A percentile compares a stretch with the other conserved stretches of the same genome.
These are phyloP conservation scores for Saccharum spontaneum DNA, from an alignment of 176 grass and related monocot genomes.

Conservation along the genomic window DNA sequence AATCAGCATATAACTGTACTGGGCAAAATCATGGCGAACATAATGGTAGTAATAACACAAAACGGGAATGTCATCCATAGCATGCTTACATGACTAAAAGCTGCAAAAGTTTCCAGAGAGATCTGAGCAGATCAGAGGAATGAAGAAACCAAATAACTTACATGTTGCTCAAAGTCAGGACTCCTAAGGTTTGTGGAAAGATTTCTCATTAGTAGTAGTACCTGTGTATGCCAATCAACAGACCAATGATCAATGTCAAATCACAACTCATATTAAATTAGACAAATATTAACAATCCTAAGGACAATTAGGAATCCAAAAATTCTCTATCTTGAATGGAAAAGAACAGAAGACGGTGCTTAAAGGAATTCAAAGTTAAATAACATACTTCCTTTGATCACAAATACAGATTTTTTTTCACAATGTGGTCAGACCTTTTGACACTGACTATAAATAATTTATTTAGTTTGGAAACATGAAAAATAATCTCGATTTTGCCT, in stretches of 20 bases:
- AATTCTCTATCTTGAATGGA: not conserved
- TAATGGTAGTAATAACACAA: not conserved
- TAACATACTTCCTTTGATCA: not conserved
- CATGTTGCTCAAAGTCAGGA: constrained; percentile 83
- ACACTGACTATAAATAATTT: not conserved
- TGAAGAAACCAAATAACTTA: constrained; percentile 42
- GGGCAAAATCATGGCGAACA: not conserved
- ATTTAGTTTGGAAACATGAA: not conserved
- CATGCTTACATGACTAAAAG: constrained; percentile 5
- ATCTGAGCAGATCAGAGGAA: not conserved
- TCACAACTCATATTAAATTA: not conserved
- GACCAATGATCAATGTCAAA: constrained; percentile 2
- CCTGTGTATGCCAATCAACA: constrained; percentile 47
- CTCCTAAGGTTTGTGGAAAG: constrained; percentile 79
- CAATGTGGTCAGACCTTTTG: not conserved
- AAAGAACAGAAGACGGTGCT: not conserved
- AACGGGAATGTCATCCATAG: not conserved
- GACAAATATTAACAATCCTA: not conserved
- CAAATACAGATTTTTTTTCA: not conserved
- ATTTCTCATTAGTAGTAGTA: constrained; percentile 88
- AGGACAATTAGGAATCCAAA: not conserved
- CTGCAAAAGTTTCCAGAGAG: not conserved
- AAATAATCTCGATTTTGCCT: not conserved
- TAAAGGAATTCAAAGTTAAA: constrained; percentile 15
- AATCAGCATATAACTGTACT: not conserved